phyloP scores from a whole-genome alignment of 78 protist species.

The Monosiga brevicollis region DNA sequence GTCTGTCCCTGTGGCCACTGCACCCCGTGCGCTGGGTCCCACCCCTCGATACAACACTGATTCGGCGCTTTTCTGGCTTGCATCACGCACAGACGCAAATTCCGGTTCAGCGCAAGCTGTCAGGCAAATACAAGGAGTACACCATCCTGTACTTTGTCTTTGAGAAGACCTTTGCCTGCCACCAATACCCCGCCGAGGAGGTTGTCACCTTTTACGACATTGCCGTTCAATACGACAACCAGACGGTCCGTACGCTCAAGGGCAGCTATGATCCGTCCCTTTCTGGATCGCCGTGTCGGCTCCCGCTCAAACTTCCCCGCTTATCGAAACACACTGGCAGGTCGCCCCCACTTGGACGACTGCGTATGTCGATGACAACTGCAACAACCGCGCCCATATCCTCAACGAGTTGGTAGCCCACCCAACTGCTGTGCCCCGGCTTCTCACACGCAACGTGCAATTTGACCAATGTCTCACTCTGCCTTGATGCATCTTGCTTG shows the following conservation, averaged over 20 bases:
- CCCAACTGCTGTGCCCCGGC: background rate
- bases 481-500: background rate
- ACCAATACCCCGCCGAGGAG: slow-evolving; percentile 21
- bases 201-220: slow-evolving; percentile 30
- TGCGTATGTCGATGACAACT: slow-evolving; percentile 25
- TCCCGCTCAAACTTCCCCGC: no score
- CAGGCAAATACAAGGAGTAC: slow-evolving; percentile 27
- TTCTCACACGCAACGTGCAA: no score
- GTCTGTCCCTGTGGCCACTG: no score
- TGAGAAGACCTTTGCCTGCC: slow-evolving; percentile 28
- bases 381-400: slow-evolving; percentile 29
- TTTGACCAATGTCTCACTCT: no score
- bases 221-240: slow-evolving; percentile 1
- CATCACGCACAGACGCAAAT: no score
- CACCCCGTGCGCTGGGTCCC: no score
- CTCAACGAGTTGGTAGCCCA: background rate
- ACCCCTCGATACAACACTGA: no score
- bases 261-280: no score
- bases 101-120: background rate
- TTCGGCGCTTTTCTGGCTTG: no score
- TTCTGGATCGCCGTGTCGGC: no score
- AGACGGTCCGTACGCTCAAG: background rate
- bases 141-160: slow-evolving; percentile 22
- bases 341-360: slow-evolving; percentile 26
- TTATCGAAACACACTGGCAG: background rate